Conservation (phyloP, 768 basidiomycete genomes). For the Dacryopinax spathularia region DNA sequence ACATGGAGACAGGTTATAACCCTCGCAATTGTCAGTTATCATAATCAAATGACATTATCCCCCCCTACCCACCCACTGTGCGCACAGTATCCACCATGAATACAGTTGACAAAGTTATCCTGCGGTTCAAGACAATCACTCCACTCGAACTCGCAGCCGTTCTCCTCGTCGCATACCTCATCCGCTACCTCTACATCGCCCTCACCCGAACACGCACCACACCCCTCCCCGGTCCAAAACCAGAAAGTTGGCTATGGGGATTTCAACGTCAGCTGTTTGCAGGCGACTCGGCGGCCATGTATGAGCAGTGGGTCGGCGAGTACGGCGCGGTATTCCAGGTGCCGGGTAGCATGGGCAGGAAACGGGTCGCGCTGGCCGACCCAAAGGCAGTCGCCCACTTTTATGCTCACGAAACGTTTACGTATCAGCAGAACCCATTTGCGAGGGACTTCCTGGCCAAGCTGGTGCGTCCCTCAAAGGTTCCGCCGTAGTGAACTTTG, state of each 20-base stretch:
- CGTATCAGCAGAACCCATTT: constrained; percentile 15
- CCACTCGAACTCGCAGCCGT: not conserved
- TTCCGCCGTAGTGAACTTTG: constrained; percentile 4
- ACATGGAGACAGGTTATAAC: no score
- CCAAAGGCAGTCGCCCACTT: constrained; percentile 39
- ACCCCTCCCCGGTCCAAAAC: constrained; percentile 31
- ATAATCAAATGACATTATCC: no score
- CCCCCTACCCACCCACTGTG: no score
- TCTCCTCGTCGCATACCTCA: not conserved
- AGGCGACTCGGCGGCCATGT: constrained; percentile 23
- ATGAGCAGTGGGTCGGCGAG: constrained; percentile 34
- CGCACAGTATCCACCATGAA: no score
- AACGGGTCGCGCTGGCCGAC: constrained; percentile 14
- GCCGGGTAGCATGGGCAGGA: constrained; percentile 19
- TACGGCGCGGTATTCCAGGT: constrained; percentile 36
- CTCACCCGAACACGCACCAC: constrained; percentile 17
- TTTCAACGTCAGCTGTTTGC: constrained; percentile 20
- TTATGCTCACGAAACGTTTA: constrained; percentile 29
- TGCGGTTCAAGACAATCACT: not conserved
- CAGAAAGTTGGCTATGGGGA: constrained; percentile 33
- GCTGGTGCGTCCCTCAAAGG: constrained; percentile 11
- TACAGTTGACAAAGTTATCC: no score
- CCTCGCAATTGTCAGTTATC: no score
- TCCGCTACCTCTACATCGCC: not conserved
- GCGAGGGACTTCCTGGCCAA: not conserved